Base-by-base conservation (phyloP, 1,284 basidiomycete species). In the Cutaneotrichosporon cyanovorans region DNA sequence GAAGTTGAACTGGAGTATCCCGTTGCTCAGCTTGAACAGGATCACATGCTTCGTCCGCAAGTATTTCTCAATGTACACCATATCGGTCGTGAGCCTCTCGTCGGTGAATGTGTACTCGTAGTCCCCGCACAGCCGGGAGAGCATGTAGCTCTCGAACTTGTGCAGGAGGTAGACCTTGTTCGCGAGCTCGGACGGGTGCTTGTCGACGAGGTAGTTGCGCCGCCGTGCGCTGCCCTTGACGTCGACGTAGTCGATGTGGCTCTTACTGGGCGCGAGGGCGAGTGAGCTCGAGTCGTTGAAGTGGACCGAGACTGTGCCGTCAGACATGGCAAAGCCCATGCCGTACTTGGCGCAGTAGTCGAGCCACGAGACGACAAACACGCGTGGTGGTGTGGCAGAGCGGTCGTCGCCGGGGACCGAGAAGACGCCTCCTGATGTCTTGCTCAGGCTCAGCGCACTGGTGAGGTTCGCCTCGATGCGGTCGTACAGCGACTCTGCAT, bases 331-430 rank as follows among this genome's bases (percentile, higher is more conserved):
- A 67, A 97, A 97, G 2, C 92, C 95, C 82, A 97, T 92, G 10
- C 93, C 95, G 71, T 97, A 98, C 74, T 95, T 95, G 70, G 92
- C 89, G 68, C 87, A 92, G 67, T 97, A 96, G 71, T 98, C 93
- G 38, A 97, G 85, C 93, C 93, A 98, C 9, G 87, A 89, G 2
- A 87, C 87, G 57, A 98, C 88, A 71, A 97, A 98, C 14, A 93
- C 84, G 45, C 77, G 78, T 33, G 91, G 87, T 12, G 82, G 77
- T 14, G 32, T 14, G 22, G 35, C 16, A 31, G 14, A 15, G 6
- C 16, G 6, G 16, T 7, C 32, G 9, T 15, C 14, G 32, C 32
- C 32, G 14, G 32, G 32, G 32, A 34, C 16, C 9, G 11, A 37
- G 10, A 37, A 37, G 20, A 21, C 36, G 36, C 8, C 36, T 4